Conservation (phyloP, 371 early-diverging fungal species). For the Apophysomyces ossiformis region DNA sequence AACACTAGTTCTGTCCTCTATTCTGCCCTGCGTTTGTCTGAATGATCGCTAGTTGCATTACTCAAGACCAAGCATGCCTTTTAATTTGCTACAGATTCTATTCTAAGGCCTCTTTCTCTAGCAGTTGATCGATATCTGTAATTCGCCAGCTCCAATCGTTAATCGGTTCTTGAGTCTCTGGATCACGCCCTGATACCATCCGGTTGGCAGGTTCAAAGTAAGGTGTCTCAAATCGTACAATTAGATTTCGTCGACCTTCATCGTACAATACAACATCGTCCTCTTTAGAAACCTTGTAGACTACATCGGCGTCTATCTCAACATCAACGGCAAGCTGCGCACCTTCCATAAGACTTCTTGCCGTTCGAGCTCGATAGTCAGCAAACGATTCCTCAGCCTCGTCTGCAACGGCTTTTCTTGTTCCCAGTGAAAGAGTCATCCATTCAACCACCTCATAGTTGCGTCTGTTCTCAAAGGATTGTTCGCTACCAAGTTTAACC, state of each 20-base stretch:
- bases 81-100: background rate
- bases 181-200: slow-evolving; percentile 55
- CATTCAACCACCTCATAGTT: slow-evolving; percentile 40
- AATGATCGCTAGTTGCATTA: no score
- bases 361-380: slow-evolving; percentile 47
- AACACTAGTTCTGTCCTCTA: no score
- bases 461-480: slow-evolving; percentile 29
- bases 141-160: slow-evolving; percentile 64
- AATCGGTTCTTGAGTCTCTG: slow-evolving; percentile 54
- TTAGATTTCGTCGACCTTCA: slow-evolving; percentile 50
- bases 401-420: slow-evolving; percentile 20
- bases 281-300: slow-evolving; percentile 35
- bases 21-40: no score
- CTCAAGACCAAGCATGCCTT: no score
- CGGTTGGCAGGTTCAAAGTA: slow-evolving; percentile 58
- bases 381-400: slow-evolving; percentile 49
- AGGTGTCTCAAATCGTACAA: slow-evolving; percentile 63
- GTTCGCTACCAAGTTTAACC: slow-evolving; percentile 51
- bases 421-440: slow-evolving; percentile 47
- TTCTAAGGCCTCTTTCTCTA: slow-evolving; percentile 55
- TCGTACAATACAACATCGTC: slow-evolving; percentile 45
- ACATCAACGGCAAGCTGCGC: slow-evolving; percentile 60
- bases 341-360: slow-evolving; percentile 55
- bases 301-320: slow-evolving; percentile 58
- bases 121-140: slow-evolving; percentile 61